Conservation (phyloP, 2,329 filamentous ascomycete species). For the Fusarium sp. region DNA sequence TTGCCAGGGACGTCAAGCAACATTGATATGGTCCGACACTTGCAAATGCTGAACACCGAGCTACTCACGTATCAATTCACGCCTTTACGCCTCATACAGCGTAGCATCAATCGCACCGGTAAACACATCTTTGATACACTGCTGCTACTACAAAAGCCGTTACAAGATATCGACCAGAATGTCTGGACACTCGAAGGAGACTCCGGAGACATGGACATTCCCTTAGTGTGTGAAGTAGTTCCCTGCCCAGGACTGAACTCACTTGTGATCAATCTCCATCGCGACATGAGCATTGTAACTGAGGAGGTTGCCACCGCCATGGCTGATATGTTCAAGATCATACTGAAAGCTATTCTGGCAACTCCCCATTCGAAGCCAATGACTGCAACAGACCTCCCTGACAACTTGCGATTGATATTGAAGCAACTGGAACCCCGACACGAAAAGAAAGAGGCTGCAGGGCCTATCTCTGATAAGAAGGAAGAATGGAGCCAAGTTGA, state of each 20-base stretch:
- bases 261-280: conserved; percentile 71
- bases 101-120: conserved; percentile 53
- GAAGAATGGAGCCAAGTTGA: conserved; percentile 64
- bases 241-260: conserved; percentile 64
- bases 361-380: conserved; percentile 45
- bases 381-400: conserved; percentile 39
- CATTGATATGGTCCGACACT: conserved; percentile 65
- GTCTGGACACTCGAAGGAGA: conserved; percentile 70
- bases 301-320: conserved; percentile 45
- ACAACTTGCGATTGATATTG: conserved; percentile 31
- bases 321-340: conserved; percentile 47
- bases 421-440: conserved; percentile 35
- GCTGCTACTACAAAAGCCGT: conserved; percentile 78
- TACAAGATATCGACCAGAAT: conserved; percentile 63
- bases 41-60: conserved; percentile 71
- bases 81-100: conserved; percentile 77
- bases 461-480: conserved; percentile 24
- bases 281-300: conserved; percentile 59
- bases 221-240: conserved; percentile 79
- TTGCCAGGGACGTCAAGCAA: conserved; percentile 62
- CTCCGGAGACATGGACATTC: conserved; percentile 75
- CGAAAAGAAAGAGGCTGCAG: conserved; percentile 29
- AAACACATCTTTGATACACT: conserved; percentile 80
- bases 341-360: conserved; percentile 43
- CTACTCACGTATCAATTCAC: conserved; percentile 78